A percentile compares a stretch with the other conserved stretches of the same genome.
Conservation (phyloP, 2,329 filamentous ascomycete genomes). For the Pseudodiploospora longispora region DNA sequence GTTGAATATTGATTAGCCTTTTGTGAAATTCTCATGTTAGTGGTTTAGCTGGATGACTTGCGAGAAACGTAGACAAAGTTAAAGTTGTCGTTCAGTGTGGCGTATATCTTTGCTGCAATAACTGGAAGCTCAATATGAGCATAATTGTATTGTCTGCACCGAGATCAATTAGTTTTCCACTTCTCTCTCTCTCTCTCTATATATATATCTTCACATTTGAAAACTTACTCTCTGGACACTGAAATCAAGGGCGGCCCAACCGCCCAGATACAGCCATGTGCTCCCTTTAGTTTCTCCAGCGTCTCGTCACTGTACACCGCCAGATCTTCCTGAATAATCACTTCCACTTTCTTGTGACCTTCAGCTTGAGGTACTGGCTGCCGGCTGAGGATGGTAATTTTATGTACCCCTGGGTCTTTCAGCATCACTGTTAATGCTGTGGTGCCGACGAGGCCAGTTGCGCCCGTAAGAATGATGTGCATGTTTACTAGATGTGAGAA, state of each 20-base stretch:
- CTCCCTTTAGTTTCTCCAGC: constrained; percentile 5
- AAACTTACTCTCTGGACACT: too few species aligned
- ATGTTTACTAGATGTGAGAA: neutral
- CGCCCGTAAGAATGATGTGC: constrained; percentile 9
- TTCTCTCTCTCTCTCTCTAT: too few species aligned
- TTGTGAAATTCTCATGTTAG: too few species aligned
- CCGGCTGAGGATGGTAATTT: constrained; percentile 9
- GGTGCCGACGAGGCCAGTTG: constrained; percentile 8
- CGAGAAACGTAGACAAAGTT: too few species aligned
- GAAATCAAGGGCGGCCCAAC: neutral
- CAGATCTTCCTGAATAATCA: constrained; percentile 9
- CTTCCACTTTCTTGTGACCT: constrained; percentile 4
- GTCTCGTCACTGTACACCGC: constrained; percentile 4
- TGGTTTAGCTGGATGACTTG: too few species aligned
- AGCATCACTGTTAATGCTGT: constrained; percentile 9
- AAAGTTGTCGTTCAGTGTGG: too few species aligned
- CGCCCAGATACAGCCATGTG: constrained; percentile 8
- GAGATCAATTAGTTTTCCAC: too few species aligned
- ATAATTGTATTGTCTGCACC: too few species aligned
- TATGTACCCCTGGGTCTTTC: constrained; percentile 3
- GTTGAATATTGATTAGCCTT: too few species aligned
- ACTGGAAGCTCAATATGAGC: too few species aligned
- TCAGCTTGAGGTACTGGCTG: constrained; percentile 7
- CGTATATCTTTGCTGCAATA: too few species aligned
- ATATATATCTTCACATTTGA: too few species aligned